These are phyloP conservation scores for Cerrena zonata DNA, from an alignment of 1,284 basidiomycete genomes.

Conservation along the genomic window DNA sequence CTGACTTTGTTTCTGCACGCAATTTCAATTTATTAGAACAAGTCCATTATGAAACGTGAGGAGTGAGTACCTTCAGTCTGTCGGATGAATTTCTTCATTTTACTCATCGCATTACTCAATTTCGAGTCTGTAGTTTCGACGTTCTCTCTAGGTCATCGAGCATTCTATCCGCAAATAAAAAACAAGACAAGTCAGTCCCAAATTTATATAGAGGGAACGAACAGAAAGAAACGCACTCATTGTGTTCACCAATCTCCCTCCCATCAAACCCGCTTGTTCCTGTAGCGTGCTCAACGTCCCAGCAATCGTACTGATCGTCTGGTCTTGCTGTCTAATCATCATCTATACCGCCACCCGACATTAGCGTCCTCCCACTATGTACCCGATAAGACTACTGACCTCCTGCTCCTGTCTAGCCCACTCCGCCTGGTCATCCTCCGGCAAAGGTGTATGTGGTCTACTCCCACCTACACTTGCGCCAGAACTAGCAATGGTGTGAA, in stretches of 20 bases:
- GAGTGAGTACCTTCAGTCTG: constrained; percentile 67
- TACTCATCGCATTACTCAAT: constrained; percentile 62
- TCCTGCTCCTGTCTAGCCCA: constrained; percentile 84
- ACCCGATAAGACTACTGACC: constrained; percentile 34
- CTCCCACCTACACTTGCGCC: constrained; percentile 4
- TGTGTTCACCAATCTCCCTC: constrained; percentile 82
- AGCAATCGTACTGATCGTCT: constrained; percentile 77
- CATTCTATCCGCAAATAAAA: constrained; percentile 71
- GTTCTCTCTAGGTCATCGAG: constrained; percentile 73
- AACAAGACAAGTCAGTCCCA: background rate
- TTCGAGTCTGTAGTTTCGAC: constrained; percentile 74
- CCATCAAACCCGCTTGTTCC: constrained; percentile 87
- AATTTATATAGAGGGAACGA: background rate
- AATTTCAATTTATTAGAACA: background rate
- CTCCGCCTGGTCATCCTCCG: constrained; percentile 56
- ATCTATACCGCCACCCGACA: constrained; percentile 41
- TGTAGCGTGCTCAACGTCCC: constrained; percentile 77
- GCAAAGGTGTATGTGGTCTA: constrained; percentile 12
- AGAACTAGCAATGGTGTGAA: background rate
- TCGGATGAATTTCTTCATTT: constrained; percentile 75
- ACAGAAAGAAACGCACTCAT: constrained; percentile 49
- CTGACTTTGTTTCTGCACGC: constrained; percentile 60
- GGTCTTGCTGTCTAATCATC: constrained; percentile 81
- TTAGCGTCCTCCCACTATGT: background rate
- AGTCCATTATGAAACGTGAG: background rate